phyloP scores from a whole-genome alignment of 1,284 basidiomycete species.

The Stereum hirsutum region DNA sequence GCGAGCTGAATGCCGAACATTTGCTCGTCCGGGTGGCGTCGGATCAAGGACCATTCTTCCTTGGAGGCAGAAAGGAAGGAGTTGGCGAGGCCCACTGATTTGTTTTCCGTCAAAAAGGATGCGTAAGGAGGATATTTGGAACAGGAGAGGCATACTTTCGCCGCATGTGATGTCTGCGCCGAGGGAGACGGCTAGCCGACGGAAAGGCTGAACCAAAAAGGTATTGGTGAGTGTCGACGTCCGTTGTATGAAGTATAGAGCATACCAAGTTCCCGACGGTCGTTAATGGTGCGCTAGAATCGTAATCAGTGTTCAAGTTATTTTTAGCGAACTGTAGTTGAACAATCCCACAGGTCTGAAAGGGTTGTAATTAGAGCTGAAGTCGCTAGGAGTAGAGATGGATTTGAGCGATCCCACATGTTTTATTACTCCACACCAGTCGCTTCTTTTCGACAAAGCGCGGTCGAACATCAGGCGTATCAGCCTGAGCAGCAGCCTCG shows the following conservation, averaged over 20 bases:
- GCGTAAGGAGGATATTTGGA: neutral
- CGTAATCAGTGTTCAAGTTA: too few relatives aligned
- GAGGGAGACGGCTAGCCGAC: slow-evolving; percentile 77
- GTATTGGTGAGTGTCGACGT: too few relatives aligned
- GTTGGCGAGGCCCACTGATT: slow-evolving; percentile 70
- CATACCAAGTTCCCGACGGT: slow-evolving; percentile 90
- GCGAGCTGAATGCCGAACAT: slow-evolving; percentile 90
- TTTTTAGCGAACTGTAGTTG: slow-evolving; percentile 35
- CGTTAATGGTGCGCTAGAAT: slow-evolving; percentile 88
- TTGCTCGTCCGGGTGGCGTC: slow-evolving; percentile 80
- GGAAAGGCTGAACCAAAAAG: slow-evolving; percentile 66
- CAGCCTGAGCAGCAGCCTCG: slow-evolving; percentile 26
- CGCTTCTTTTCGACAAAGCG: slow-evolving; percentile 82
- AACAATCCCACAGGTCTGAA: too few relatives aligned
- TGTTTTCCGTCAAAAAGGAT: slow-evolving; percentile 1
- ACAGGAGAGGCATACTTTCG: slow-evolving; percentile 63
- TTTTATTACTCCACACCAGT: slow-evolving; percentile 81
- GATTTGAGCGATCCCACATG: slow-evolving; percentile 46
- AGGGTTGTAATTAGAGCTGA: too few relatives aligned
- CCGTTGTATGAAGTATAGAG: slow-evolving; percentile 4
- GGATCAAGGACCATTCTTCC: slow-evolving; percentile 87
- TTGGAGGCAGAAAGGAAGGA: slow-evolving; percentile 78
- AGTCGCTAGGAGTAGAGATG: neutral
- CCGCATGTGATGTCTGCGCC: slow-evolving; percentile 95
- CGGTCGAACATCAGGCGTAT: slow-evolving; percentile 59